Evolutionary conservation across 352 stramenopile species (phyloP).

Genomic region (Globisporangium spiculum): DNA sequence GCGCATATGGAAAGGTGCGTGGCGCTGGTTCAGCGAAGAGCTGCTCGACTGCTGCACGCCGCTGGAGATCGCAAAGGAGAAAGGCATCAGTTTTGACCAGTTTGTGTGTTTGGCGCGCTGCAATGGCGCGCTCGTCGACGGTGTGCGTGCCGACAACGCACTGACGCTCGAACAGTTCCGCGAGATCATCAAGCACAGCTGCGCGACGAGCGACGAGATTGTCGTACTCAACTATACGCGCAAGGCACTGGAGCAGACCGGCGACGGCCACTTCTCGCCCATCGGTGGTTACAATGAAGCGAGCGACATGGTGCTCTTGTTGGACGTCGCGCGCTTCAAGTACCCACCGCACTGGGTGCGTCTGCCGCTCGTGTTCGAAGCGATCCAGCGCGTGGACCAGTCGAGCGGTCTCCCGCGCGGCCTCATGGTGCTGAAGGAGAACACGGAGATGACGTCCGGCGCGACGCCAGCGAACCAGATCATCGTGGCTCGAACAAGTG

Average conservation of each 20-base stretch:
- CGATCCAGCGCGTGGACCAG: conserved; percentile 48
- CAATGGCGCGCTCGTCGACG: conserved; percentile 54
- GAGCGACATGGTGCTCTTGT: conserved; percentile 92
- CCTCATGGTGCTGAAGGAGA: conserved; percentile 11
- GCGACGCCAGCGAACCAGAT: conserved; percentile 6
- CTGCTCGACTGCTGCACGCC: conserved; percentile 81
- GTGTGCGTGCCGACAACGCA: conserved; percentile 36
- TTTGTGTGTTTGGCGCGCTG: conserved; percentile 70
- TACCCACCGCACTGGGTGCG: conserved; percentile 91
- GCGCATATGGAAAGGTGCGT: conserved; percentile 73
- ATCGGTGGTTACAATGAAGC: conserved; percentile 92
- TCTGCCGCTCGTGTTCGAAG: conserved; percentile 45
- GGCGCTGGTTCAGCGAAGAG: conserved; percentile 85
- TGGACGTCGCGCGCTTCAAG: conserved; percentile 96
- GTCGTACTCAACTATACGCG: conserved; percentile 93
- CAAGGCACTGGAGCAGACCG: conserved; percentile 91
- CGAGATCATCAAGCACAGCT: conserved; percentile 74
- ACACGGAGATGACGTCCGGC: conserved; percentile 1
- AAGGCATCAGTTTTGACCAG: conserved; percentile 66
- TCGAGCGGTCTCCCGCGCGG: conserved; percentile 38
- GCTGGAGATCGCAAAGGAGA: conserved; percentile 64
- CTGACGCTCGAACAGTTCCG: conserved; percentile 58
- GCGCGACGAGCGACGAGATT: conserved; percentile 67
- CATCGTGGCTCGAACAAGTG: not conserved
- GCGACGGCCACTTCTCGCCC: conserved; percentile 96